Conservation (phyloP, 257 asterid genomes). For the Rauvolfia tetraphylla region DNA sequence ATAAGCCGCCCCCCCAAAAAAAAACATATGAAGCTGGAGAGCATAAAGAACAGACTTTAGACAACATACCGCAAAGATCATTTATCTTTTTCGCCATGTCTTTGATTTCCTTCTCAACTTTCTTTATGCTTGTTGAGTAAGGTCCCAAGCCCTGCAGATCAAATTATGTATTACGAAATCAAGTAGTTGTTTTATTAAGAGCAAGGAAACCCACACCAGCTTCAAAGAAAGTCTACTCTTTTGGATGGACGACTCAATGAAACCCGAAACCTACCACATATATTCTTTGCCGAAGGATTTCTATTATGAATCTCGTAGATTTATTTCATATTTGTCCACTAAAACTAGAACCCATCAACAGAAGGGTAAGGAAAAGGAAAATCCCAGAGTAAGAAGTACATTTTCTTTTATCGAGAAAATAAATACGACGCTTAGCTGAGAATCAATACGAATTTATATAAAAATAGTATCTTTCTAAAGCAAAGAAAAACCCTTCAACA, state of each 20-base stretch:
- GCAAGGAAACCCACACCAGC: not conserved
- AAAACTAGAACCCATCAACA: not conserved
- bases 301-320: not conserved
- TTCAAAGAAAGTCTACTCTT: not conserved
- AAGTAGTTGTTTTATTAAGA: not conserved
- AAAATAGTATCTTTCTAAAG: not conserved
- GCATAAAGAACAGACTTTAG: not conserved
- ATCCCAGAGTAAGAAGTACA: not conserved
- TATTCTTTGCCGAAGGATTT: too few species aligned
- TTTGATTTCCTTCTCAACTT: slow-evolving; percentile 81
- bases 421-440: not conserved
- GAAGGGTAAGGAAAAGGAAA: not conserved
- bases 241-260: not conserved
- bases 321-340: not conserved
- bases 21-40: too few species aligned
- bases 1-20: too few species aligned
- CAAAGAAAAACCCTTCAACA: not conserved
- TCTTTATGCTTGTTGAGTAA: slow-evolving; percentile 76
- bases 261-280: not conserved
- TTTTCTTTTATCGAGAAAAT: not conserved
- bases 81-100: slow-evolving; percentile 90
- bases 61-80: slow-evolving; percentile 71
- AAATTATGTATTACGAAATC: slow-evolving; percentile 1
- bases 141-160: slow-evolving; percentile 82
- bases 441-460: not conserved